Percentiles rank a stretch among this genome's conserved stretches.
phyloP scores from a whole-genome alignment of 176 grass and related monocot genomes.

The Bothriochloa decipiens region DNA sequence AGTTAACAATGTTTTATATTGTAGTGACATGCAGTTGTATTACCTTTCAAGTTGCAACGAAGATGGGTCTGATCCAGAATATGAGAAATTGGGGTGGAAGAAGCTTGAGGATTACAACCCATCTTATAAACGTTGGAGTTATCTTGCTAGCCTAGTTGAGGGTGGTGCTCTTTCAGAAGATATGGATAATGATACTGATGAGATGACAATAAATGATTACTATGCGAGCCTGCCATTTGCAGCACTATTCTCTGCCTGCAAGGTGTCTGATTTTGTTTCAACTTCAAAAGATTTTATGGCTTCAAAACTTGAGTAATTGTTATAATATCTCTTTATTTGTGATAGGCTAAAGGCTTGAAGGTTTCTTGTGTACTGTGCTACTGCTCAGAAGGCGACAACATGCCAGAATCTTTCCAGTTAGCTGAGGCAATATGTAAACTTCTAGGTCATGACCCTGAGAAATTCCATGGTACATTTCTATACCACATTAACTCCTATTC shows the following conservation, averaged over 20 bases:
- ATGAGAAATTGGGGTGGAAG: slow-evolving; percentile 81
- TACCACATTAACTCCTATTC: background rate
- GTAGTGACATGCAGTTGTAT: slow-evolving; percentile 79
- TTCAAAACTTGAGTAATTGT: slow-evolving; percentile 6
- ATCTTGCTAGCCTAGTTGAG: slow-evolving; percentile 59
- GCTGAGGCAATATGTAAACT: slow-evolving; percentile 73
- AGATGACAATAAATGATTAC: slow-evolving; percentile 65
- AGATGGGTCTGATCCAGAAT: slow-evolving; percentile 76
- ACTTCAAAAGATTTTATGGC: slow-evolving; percentile 16
- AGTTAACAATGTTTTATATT: slow-evolving; percentile 29
- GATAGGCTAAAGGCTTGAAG: slow-evolving; percentile 77
- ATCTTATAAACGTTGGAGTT: slow-evolving; percentile 65
- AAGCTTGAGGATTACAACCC: slow-evolving; percentile 83
- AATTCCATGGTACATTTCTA: slow-evolving; percentile 63
- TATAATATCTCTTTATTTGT: slow-evolving; percentile 19
- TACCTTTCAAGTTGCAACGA: slow-evolving; percentile 72
- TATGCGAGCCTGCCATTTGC: slow-evolving; percentile 74
- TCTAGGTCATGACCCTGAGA: slow-evolving; percentile 61
- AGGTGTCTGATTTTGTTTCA: slow-evolving; percentile 60
- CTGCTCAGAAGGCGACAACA: slow-evolving; percentile 96
- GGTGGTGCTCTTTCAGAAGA: slow-evolving; percentile 61
- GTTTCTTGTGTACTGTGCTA: slow-evolving; percentile 89
- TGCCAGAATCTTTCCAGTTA: slow-evolving; percentile 91
- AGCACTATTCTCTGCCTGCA: slow-evolving; percentile 67
- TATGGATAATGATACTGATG: slow-evolving; percentile 50